Conservation (phyloP, 139 green algal species). For the Chloropicon primus region DNA sequence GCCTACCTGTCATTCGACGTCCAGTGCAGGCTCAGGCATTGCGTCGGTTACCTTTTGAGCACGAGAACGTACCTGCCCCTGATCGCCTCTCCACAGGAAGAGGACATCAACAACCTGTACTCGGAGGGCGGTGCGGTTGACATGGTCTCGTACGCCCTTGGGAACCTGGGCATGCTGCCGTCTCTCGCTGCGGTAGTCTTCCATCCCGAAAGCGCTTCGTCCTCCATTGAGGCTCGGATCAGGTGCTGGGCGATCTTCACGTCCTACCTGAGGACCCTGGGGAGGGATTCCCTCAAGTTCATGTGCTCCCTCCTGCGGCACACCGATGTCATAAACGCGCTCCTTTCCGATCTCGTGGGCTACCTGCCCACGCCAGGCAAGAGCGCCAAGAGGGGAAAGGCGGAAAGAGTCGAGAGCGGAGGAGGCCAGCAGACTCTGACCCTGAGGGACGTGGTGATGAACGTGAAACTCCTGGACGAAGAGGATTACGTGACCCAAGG, state of each 20-base stretch:
- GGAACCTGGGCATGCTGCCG: neutral
- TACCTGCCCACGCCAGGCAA: neutral
- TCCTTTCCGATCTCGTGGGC: neutral
- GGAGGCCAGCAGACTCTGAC: neutral
- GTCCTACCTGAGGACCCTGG: neutral
- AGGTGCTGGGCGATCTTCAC: neutral
- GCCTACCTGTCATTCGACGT: neutral
- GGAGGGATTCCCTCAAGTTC: neutral
- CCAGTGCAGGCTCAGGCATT: neutral
- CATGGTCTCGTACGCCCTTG: neutral
- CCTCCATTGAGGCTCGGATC: neutral
- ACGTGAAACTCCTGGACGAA: neutral
- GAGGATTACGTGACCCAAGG: conserved; percentile 9
- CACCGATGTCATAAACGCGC: neutral
- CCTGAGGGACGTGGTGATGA: neutral
- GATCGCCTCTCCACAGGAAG: neutral
- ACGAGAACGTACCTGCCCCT: neutral
- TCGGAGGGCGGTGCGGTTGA: neutral
- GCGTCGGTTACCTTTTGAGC: neutral
- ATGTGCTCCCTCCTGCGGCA: neutral
- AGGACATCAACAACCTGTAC: neutral
- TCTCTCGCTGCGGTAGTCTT: neutral
- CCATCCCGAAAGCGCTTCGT: too few species aligned
- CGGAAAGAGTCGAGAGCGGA: too few species aligned
- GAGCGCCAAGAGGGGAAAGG: neutral